A percentile compares a stretch with the other conserved stretches of the same genome.
Conservation (phyloP, 2,329 filamentous ascomycete species). For the Passalora sequoiae region DNA sequence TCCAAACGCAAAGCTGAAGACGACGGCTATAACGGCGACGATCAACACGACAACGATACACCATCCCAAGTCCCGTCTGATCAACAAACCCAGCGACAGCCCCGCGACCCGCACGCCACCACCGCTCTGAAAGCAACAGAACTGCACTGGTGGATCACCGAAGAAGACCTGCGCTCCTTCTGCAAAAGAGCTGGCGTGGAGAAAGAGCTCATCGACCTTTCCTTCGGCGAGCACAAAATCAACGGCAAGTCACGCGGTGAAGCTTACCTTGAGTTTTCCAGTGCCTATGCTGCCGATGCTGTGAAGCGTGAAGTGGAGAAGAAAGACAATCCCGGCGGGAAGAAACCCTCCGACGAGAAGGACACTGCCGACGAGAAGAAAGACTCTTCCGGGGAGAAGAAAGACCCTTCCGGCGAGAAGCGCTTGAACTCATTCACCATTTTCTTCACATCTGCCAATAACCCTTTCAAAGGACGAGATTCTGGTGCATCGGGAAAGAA, state of each 20-base stretch:
- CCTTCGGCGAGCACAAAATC: conserved; percentile 97
- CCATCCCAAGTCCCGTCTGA: conserved; percentile 4
- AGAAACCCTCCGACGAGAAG: too few species aligned
- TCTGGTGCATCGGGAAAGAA: conserved; percentile 33
- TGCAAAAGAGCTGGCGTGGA: conserved; percentile 65
- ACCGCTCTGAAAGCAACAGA: conserved; percentile 81
- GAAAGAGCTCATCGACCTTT: conserved; percentile 81
- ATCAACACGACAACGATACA: conserved; percentile 8
- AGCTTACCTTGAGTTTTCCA: conserved; percentile 79
- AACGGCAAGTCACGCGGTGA: conserved; percentile 97
- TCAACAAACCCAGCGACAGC: conserved; percentile 36
- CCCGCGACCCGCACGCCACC: conserved; percentile 55
- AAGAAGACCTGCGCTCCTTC: conserved; percentile 91
- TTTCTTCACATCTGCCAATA: conserved; percentile 15
- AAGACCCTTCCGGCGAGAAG: conserved; percentile 16
- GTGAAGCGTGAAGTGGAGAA: conserved; percentile 74
- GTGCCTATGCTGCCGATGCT: conserved; percentile 78
- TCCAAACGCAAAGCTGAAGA: conserved; percentile 58
- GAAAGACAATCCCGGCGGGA: too few species aligned
- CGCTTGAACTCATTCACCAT: conserved; percentile 71
- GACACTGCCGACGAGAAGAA: conserved; percentile 18
- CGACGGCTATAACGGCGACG: conserved; percentile 39
- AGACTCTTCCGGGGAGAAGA: too few species aligned
- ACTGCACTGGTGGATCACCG: conserved; percentile 92
- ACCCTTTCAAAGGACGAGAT: conserved; percentile 46